Conservation (phyloP, 805 yeast species). For the Schizosaccharomyces japonicus region DNA sequence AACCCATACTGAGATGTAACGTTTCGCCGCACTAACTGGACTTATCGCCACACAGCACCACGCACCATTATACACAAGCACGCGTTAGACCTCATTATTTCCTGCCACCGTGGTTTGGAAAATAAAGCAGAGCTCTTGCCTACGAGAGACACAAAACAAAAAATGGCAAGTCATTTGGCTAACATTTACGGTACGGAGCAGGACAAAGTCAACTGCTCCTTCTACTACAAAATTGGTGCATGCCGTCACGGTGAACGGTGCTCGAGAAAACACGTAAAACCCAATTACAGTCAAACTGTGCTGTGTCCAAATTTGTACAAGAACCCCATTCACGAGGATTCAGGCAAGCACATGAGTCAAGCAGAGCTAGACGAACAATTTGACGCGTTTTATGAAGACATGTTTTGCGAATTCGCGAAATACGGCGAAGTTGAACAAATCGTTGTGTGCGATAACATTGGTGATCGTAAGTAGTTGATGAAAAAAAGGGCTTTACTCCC, state of each 20-base stretch:
- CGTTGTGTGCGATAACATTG: slow-evolving; percentile 61
- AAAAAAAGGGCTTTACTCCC: too few species aligned
- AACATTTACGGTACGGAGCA: slow-evolving; percentile 18
- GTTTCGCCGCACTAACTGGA: too few species aligned
- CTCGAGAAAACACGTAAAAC: slow-evolving; percentile 42
- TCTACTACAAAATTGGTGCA: slow-evolving; percentile 67
- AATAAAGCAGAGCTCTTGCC: too few species aligned
- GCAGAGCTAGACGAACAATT: slow-evolving; percentile 25
- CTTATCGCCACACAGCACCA: too few species aligned
- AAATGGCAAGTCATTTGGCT: slow-evolving; percentile 17
- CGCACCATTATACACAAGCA: too few species aligned
- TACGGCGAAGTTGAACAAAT: slow-evolving; percentile 33
- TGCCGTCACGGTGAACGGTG: slow-evolving; percentile 85
- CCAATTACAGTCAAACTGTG: slow-evolving; percentile 39
- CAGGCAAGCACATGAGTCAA: slow-evolving; percentile 13
- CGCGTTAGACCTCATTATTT: too few species aligned
- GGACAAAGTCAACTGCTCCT: slow-evolving; percentile 19
- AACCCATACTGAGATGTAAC: too few species aligned
- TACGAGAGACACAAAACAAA: too few species aligned
- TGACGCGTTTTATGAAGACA: slow-evolving; percentile 44
- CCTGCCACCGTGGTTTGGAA: too few species aligned
- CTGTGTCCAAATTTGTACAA: slow-evolving; percentile 40
- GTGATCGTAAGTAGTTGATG: slow-evolving; percentile 23
- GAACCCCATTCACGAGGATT: slow-evolving; percentile 26
- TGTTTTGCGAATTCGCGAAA: slow-evolving; percentile 35